Evolutionary conservation across 495 filamentous ascomycete species (phyloP).

Genomic region (Penicillium silybi): DNA sequence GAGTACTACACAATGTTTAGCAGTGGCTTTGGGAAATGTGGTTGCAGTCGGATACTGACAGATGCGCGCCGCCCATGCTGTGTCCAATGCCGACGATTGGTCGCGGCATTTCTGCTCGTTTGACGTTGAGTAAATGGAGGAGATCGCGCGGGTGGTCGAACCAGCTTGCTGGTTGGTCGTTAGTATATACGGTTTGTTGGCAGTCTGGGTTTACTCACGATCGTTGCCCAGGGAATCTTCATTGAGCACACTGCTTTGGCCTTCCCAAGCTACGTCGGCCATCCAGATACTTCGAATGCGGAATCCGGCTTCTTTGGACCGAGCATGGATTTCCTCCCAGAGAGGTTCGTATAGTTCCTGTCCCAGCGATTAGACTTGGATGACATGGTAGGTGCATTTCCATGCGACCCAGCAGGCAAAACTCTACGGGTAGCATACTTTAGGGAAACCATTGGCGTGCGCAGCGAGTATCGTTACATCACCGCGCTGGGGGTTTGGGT

Average conservation of each 20-base stretch:
- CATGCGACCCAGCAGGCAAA: neutral
- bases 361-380: neutral
- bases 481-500: slow-evolving; percentile 57
- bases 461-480: slow-evolving; percentile 82
- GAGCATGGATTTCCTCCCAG: slow-evolving; percentile 68
- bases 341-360: slow-evolving; percentile 87
- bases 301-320: slow-evolving; percentile 53
- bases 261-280: slow-evolving; percentile 75
- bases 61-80: slow-evolving; percentile 75
- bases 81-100: slow-evolving; percentile 90
- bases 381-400: neutral
- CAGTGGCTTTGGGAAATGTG: neutral
- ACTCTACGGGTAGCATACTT: slow-evolving; percentile 42
- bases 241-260: slow-evolving; percentile 71
- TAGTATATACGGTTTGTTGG: neutral
- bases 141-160: slow-evolving; percentile 84
- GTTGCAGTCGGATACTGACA: slow-evolving; percentile 30
- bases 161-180: slow-evolving; percentile 62
- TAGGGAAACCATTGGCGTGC: slow-evolving; percentile 88
- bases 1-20: slow-evolving; percentile 29
- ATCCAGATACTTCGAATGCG: slow-evolving; percentile 81
- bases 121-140: slow-evolving; percentile 79
- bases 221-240: slow-evolving; percentile 73
- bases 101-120: slow-evolving; percentile 76
- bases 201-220: slow-evolving; percentile 45